Evolutionary conservation across 148 eudicot species (phyloP).

Genomic region (Linanthus parryae): DNA sequence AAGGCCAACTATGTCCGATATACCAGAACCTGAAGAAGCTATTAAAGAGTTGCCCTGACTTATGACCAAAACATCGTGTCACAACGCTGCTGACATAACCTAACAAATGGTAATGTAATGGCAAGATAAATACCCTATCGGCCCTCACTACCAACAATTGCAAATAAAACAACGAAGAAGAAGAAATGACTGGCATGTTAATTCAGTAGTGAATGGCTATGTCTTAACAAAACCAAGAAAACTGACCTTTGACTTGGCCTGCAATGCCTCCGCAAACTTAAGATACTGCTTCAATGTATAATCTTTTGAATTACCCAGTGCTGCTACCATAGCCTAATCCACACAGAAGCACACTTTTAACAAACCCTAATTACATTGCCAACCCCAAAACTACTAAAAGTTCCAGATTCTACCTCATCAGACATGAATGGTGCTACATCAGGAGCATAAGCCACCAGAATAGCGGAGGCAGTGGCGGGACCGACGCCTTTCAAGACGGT

Average conservation of each 20-base stretch:
- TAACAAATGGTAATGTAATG: no score
- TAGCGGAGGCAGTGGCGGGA: constrained; percentile 91
- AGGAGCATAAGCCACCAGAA: constrained; percentile 75
- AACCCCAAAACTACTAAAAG: neutral
- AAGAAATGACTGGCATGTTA: neutral
- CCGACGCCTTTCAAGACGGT: constrained; percentile 89
- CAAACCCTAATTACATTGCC: neutral
- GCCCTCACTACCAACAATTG: no score
- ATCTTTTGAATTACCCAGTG: constrained; percentile 66
- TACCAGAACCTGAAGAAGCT: no score
- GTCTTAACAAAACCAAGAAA: neutral
- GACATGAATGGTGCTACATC: constrained; percentile 88
- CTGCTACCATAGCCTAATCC: constrained; percentile 70
- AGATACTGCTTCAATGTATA: constrained; percentile 78
- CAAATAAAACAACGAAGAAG: neutral
- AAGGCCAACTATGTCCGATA: no score
- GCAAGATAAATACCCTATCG: no score
- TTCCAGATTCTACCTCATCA: constrained; percentile 50
- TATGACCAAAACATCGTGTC: no score
- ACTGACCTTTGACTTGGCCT: constrained; percentile 69
- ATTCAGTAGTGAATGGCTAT: neutral
- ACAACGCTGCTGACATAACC: no score
- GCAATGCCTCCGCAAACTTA: constrained; percentile 52
- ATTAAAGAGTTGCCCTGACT: no score
- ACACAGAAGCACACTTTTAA: neutral